These are phyloP conservation scores for Termitomyces sp. DNA, from an alignment of 768 basidiomycete species.

Conservation along the genomic window DNA sequence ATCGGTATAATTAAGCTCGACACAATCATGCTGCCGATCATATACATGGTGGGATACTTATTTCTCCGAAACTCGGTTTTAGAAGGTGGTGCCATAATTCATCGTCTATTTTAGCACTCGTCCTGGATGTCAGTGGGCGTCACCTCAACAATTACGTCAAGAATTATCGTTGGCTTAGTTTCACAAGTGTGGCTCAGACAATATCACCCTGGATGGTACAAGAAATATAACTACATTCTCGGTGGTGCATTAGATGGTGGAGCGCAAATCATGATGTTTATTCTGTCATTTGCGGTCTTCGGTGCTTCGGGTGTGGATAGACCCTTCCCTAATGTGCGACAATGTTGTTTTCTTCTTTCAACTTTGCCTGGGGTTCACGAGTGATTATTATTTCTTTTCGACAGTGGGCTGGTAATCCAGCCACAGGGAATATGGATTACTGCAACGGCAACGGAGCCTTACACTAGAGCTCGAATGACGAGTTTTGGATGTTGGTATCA, in stretches of 20 bases:
- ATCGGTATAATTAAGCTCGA: conserved; percentile 48
- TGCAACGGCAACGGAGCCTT: no score
- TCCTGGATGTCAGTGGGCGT: conserved; percentile 45
- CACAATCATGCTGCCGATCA: conserved; percentile 6
- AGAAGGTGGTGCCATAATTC: neutral
- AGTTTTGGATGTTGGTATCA: no score
- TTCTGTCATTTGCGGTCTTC: conserved; percentile 60
- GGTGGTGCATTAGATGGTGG: conserved; percentile 44
- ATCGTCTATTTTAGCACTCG: conserved; percentile 23
- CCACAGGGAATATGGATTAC: conserved; percentile 18
- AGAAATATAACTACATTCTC: conserved; percentile 53
- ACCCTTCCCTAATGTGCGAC: conserved; percentile 42
- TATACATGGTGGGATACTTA: conserved; percentile 34
- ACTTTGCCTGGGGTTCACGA: neutral
- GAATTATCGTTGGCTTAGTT: conserved; percentile 44
- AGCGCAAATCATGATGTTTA: conserved; percentile 58
- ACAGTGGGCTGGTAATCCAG: conserved; percentile 53
- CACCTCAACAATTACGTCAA: conserved; percentile 43
- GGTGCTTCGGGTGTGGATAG: conserved; percentile 40
- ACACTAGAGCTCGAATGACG: no score
- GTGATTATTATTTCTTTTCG: neutral
- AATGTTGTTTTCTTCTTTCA: neutral
- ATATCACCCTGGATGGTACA: conserved; percentile 61
- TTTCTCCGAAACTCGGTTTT: neutral
- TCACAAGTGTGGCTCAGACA: conserved; percentile 58